phyloP scores from a whole-genome alignment of 768 basidiomycete species.

The Suillus luteus region DNA sequence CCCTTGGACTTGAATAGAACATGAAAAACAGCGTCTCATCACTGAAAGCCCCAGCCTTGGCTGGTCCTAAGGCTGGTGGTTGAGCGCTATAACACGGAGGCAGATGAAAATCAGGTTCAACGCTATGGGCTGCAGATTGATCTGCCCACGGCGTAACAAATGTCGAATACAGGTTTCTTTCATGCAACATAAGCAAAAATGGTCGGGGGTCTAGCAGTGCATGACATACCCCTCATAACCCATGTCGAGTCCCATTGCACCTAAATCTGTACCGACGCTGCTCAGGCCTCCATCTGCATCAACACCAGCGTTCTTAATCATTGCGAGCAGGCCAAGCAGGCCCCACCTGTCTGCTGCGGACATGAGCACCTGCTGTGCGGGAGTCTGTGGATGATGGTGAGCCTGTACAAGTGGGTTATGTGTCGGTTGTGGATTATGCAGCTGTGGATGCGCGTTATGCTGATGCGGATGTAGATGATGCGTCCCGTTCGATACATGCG shows the following conservation, averaged over 20 bases:
- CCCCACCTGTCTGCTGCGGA: constrained; percentile 97
- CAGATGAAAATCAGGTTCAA: constrained; percentile 91
- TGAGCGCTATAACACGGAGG: constrained; percentile 93
- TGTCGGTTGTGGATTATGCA: constrained; percentile 24
- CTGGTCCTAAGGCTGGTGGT: constrained; percentile 79
- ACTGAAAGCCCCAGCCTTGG: constrained; percentile 81
- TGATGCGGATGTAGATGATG: constrained; percentile 38
- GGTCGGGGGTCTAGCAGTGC: constrained; percentile 21
- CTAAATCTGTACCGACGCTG: constrained; percentile 88
- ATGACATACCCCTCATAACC: constrained; percentile 72
- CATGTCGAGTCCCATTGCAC: constrained; percentile 91
- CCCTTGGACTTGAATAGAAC: constrained; percentile 93
- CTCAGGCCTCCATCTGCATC: constrained; percentile 82
- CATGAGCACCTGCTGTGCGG: constrained; percentile 90
- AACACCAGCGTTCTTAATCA: constrained; percentile 77
- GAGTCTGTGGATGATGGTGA: constrained; percentile 74
- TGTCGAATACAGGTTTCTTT: constrained; percentile 82
- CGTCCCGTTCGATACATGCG: constrained; percentile 39
- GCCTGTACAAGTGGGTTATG: constrained; percentile 25
- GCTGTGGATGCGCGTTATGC: constrained; percentile 36
- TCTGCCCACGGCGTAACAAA: constrained; percentile 98
- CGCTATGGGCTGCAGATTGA: constrained; percentile 77
- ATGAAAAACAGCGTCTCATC: constrained; percentile 98
- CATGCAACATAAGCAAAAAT: constrained; percentile 26
- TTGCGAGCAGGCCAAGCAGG: constrained; percentile 77